These are phyloP conservation scores for Bombardia bombarda DNA, from an alignment of 495 filamentous ascomycete genomes.

Conservation along the genomic window DNA sequence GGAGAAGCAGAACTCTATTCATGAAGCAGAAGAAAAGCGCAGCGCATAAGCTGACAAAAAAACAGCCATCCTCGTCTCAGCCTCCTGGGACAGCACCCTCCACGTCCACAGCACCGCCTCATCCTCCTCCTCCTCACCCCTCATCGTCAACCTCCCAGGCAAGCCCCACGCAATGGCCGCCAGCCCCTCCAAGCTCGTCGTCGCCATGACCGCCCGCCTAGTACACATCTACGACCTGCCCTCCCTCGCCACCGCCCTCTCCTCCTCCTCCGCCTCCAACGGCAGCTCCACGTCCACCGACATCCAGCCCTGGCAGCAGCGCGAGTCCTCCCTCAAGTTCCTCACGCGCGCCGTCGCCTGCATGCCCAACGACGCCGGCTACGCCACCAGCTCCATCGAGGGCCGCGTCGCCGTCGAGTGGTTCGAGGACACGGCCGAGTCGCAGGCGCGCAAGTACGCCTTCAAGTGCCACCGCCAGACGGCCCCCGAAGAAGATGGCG, in stretches of 20 bases:
- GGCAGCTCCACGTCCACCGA: no score
- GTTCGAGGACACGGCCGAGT: constrained; percentile 81
- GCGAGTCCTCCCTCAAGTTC: constrained; percentile 90
- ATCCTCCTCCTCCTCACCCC: constrained; percentile 30
- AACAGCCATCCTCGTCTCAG: constrained; percentile 64
- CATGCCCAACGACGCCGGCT: constrained; percentile 92
- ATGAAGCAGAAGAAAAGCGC: no score
- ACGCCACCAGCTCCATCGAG: constrained; percentile 82
- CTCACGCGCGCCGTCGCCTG: constrained; percentile 90
- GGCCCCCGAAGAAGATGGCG: constrained; percentile 35
- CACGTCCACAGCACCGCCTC: constrained; percentile 63
- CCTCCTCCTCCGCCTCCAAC: constrained; percentile 30
- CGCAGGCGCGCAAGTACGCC: constrained; percentile 88
- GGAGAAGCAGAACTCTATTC: no score
- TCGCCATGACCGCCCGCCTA: constrained; percentile 88
- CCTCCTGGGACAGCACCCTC: constrained; percentile 87
- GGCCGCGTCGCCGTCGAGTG: constrained; percentile 93
- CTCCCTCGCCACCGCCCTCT: constrained; percentile 48
- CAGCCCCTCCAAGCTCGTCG: constrained; percentile 74
- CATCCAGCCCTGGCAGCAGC: constrained; percentile 75
- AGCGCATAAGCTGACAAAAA: no score
- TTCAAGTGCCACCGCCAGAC: constrained; percentile 94
- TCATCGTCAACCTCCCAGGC: constrained; percentile 60
- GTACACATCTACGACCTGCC: constrained; percentile 89
- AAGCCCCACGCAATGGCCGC: constrained; percentile 85